Percentiles rank a stretch among this genome's conserved stretches.
phyloP scores from a whole-genome alignment of 495 filamentous ascomycete genomes.

The Evansstolkia leycettana region DNA sequence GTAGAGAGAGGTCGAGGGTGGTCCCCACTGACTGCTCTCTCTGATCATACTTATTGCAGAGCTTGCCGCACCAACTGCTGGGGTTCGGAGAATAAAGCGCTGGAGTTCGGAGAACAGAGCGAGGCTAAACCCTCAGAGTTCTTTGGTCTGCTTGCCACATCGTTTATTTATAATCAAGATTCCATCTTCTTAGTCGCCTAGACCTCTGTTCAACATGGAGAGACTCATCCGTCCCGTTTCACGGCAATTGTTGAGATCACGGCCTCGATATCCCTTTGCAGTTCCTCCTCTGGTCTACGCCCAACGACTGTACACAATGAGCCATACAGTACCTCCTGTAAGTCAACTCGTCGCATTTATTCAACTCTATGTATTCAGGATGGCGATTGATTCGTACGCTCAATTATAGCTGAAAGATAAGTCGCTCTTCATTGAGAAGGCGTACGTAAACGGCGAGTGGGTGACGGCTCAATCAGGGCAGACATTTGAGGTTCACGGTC shows the following conservation, averaged over 20 bases:
- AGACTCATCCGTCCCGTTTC: slow-evolving; percentile 25
- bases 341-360: no score
- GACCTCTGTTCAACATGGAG: slow-evolving; percentile 20
- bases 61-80: slow-evolving; percentile 12
- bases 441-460: slow-evolving; percentile 82
- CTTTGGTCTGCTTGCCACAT: no score
- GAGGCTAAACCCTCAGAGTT: neutral
- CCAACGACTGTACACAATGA: slow-evolving; percentile 31
- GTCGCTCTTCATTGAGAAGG: slow-evolving; percentile 69
- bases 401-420: slow-evolving; percentile 63
- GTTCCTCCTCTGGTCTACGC: slow-evolving; percentile 21
- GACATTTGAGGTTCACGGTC: slow-evolving; percentile 71
- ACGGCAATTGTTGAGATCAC: slow-evolving; percentile 25
- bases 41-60: no score
- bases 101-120: neutral
- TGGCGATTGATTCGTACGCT: neutral
- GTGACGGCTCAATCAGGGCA: slow-evolving; percentile 59
- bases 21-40: neutral
- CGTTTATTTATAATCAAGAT: neutral
- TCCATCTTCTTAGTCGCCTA: no score
- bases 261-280: slow-evolving; percentile 26
- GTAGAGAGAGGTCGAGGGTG: no score
- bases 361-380: neutral
- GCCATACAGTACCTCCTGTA: slow-evolving; percentile 30
- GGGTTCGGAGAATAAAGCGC: slow-evolving; percentile 11